Evolutionary conservation across 768 basidiomycete species (phyloP).

Genomic region (Termitomyces sp.): DNA sequence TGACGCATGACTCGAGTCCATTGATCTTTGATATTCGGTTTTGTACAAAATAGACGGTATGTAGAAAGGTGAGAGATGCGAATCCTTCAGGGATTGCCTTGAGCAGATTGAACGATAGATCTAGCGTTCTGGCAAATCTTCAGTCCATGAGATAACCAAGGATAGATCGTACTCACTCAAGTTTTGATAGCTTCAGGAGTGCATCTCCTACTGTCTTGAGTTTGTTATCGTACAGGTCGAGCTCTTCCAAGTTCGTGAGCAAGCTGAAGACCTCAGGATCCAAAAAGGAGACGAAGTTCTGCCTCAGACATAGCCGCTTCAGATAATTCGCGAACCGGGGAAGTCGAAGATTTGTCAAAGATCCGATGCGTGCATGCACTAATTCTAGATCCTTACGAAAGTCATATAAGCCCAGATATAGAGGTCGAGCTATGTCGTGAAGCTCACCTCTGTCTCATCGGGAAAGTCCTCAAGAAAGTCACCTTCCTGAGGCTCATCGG

Average conservation of each 20-base stretch:
- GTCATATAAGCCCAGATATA: slow-evolving; percentile 5
- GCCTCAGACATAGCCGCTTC: slow-evolving; percentile 77
- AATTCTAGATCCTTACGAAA: slow-evolving; percentile 76
- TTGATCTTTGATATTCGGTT: slow-evolving; percentile 86
- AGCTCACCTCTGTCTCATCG: slow-evolving; percentile 75
- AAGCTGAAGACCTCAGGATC: slow-evolving; percentile 68
- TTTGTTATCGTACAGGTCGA: slow-evolving; percentile 97
- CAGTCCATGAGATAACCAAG: background rate
- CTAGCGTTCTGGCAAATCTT: slow-evolving; percentile 57
- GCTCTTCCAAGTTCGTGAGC: slow-evolving; percentile 72
- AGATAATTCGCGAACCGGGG: slow-evolving; percentile 68
- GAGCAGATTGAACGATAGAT: slow-evolving; percentile 94
- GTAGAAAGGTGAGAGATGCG: slow-evolving; percentile 52
- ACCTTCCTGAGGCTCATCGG: slow-evolving; percentile 47
- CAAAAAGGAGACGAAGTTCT: slow-evolving; percentile 75
- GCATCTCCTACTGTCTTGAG: slow-evolving; percentile 71
- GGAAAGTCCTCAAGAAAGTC: slow-evolving; percentile 78
- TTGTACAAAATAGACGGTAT: slow-evolving; percentile 91
- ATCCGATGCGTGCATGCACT: slow-evolving; percentile 72
- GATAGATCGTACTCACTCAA: slow-evolving; percentile 44
- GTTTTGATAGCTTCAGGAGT: slow-evolving; percentile 48
- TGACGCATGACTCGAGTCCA: slow-evolving; percentile 50
- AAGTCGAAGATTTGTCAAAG: slow-evolving; percentile 64
- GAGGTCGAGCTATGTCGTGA: background rate
- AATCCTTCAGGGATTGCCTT: slow-evolving; percentile 65